Evolutionary conservation across 371 early-diverging fungal species (phyloP), one percentile per base, ranked within the genome.

Genomic region (Astathelohania contejeani): DNA sequence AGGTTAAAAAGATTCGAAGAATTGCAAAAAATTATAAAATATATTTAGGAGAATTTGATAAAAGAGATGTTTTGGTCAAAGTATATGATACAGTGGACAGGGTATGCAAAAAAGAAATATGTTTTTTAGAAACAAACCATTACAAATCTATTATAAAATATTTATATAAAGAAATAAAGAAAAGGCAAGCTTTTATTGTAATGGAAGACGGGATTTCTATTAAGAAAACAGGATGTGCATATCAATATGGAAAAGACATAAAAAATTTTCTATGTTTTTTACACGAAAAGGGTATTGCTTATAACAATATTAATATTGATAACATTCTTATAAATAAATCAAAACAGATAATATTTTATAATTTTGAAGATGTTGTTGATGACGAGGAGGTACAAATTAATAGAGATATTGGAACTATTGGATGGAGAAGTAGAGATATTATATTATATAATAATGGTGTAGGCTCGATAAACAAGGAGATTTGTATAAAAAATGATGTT

Each of bases 291-390:
- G 23, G 23, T 50, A 35, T 50, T 29, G 14, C 22, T 0, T 28
- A 32, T 24, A 28, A 28, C 14, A 50, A 50, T 38, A 20, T 50
- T 10, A 3, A 6, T n/a, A 9, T 0, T 35, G 1, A 1, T 20
- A 28, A 45, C 39, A 39, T 4, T 18, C 9, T 44, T 40, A 10
- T 44, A 27, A 29, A 29, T 14, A 24, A 27, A 28, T 10, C 26
- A 44, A 43, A 26, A 28, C 3, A 23, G 37, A 35, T 9, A 35
- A 35, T 35, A n/a, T 42, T 20, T 16, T 18, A 42, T 42, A 16
- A 19, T 51, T 51, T 32, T 25, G 35, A 51, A 51, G 35, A 51
- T 40, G 38, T 40, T 51, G 26, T 3, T 14, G 26, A 43, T 16
- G 29, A 12, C 1, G 45, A 54, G 45, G 46, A 54, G 16, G 12